Percentiles rank a stretch among this genome's conserved stretches.
These are phyloP conservation scores for Phaeophleospora eucalypticola DNA, from an alignment of 2,329 filamentous ascomycete genomes.

Conservation along the genomic window DNA sequence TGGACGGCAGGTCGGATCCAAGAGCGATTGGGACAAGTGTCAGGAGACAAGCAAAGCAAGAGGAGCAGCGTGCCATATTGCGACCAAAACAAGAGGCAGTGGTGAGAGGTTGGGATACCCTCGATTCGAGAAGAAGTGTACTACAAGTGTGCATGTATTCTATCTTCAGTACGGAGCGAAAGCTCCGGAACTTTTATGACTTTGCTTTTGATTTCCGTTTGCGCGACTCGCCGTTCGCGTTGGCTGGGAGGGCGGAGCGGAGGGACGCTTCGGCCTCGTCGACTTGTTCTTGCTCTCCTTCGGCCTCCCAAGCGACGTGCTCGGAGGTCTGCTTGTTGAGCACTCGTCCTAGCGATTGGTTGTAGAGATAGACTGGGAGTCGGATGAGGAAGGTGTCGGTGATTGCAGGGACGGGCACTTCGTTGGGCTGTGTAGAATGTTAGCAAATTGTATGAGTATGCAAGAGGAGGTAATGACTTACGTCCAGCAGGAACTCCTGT, in stretches of 20 bases:
- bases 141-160: background rate
- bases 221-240: slow-evolving; percentile 44
- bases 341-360: slow-evolving; percentile 42
- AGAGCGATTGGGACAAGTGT: too few relatives aligned
- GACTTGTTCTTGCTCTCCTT: slow-evolving; percentile 32
- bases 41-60: too few relatives aligned
- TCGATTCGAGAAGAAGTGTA: background rate
- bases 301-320: slow-evolving; percentile 23
- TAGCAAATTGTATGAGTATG: too few relatives aligned
- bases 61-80: too few relatives aligned
- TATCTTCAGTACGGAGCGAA: background rate
- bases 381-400: slow-evolving; percentile 78
- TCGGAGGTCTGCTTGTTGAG: slow-evolving; percentile 37
- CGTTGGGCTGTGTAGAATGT: slow-evolving; percentile 59
- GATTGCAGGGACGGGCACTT: slow-evolving; percentile 73
- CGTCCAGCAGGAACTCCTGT: slow-evolving; percentile 81
- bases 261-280: slow-evolving; percentile 37
- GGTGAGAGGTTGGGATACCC: too few relatives aligned
- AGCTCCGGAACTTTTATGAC: slow-evolving; percentile 11
- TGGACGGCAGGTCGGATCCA: background rate
- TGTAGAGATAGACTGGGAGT: slow-evolving; percentile 70
- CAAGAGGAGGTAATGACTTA: slow-evolving; percentile 49
- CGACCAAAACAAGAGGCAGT: too few relatives aligned
- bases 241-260: slow-evolving; percentile 40
- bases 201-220: slow-evolving; percentile 34